Evolutionary conservation across 139 green algal species (phyloP), one percentile per base, ranked within the genome.

Genomic region (Diplosphaera chodatii): DNA sequence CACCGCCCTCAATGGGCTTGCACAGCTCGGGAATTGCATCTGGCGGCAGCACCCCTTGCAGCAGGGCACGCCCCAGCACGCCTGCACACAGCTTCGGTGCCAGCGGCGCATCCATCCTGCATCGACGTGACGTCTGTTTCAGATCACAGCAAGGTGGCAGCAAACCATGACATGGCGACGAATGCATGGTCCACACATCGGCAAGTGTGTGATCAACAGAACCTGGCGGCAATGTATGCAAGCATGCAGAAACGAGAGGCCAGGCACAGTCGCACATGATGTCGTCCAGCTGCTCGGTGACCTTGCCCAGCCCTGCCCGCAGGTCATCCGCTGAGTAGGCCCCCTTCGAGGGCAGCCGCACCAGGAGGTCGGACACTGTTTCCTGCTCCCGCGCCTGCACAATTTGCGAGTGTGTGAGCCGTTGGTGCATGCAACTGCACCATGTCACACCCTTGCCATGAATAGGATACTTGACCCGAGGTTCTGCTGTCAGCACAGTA

Each of bases 221-320:
- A n/a, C n/a, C n/a, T n/a, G n/a, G n/a, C n/a, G n/a, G n/a, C n/a
- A n/a, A n/a, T n/a, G n/a, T n/a, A n/a, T n/a, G n/a, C n/a, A n/a
- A n/a, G n/a, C n/a, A n/a, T n/a, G n/a, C n/a, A n/a, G n/a, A n/a
- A n/a, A n/a, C n/a, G n/a, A n/a, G n/a, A n/a, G n/a, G n/a, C n/a
- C n/a, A n/a, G n/a, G n/a, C n/a, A n/a, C n/a, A n/a, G n/a, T n/a
- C 48, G 8, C 48, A 59, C 48, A 59, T 59, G 48, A 59, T 10
- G 48, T 59, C 48, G 48, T 59, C 48, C 48, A 59, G 22, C 48
- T 59, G 48, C 48, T 59, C 48, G 48, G 48, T 59, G 48, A 59
- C 48, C 48, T 59, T 59, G 48, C 48, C 48, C 13, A 59, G 48
- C 16, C 48, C 48, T 23, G 13, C 48, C 3, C 48, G 48, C 48